Conservation (phyloP, 208 protist species). For the Sergeia podlipaevii region DNA sequence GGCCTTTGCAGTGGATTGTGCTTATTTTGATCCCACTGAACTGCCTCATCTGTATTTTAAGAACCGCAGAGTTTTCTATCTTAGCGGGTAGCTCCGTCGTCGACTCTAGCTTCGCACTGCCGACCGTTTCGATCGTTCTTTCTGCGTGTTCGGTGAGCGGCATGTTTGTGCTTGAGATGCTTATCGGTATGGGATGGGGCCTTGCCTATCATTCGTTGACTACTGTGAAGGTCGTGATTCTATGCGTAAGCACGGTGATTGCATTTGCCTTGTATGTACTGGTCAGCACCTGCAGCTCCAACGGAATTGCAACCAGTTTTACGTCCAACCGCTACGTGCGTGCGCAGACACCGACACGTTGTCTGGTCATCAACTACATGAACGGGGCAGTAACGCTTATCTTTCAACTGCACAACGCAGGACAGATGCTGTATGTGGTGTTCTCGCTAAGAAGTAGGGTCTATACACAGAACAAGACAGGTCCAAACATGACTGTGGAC, state of each 20-base stretch:
- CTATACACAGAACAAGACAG: no score
- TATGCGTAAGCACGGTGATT: constrained; percentile 21
- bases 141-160: constrained; percentile 14
- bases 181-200: constrained; percentile 57
- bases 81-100: not conserved
- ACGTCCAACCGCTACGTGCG: constrained; percentile 20
- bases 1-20: constrained; percentile 52
- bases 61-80: constrained; percentile 19
- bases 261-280: constrained; percentile 30
- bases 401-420: constrained; percentile 27
- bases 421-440: constrained; percentile 21
- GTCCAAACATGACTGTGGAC: no score
- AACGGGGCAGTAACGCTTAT: constrained; percentile 7
- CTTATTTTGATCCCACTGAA: constrained; percentile 25
- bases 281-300: constrained; percentile 15
- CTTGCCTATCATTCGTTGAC: constrained; percentile 34
- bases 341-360: not conserved
- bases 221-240: constrained; percentile 24
- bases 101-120: constrained; percentile 2
- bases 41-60: constrained; percentile 30
- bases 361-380: constrained; percentile 21
- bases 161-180: constrained; percentile 41
- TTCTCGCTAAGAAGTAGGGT: constrained; percentile 19
- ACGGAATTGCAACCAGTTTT: constrained; percentile 7
- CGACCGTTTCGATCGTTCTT: constrained; percentile 21